A percentile compares a stretch with the other conserved stretches of the same genome.
Evolutionary conservation across 495 filamentous ascomycete species (phyloP).

Genomic region (Xylaria sp.): DNA sequence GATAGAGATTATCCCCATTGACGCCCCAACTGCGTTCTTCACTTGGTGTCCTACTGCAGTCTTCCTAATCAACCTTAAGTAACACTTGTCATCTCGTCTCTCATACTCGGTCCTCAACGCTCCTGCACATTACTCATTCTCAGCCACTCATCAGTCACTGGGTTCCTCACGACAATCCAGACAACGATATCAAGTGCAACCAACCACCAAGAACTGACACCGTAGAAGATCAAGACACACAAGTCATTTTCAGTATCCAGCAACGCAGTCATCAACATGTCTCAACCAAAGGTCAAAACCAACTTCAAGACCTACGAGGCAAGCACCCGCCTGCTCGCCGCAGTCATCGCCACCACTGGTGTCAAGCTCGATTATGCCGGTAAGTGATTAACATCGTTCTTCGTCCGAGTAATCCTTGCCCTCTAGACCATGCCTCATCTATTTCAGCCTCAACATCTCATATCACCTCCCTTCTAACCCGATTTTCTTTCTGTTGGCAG

Average conservation of each 20-base stretch:
- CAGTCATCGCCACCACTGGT: constrained; percentile 55
- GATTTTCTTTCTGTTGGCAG: constrained; percentile 16
- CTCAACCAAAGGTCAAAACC: constrained; percentile 31
- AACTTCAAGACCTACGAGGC: constrained; percentile 60
- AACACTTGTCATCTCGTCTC: background rate
- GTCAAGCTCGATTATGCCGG: constrained; percentile 57
- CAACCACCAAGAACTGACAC: background rate
- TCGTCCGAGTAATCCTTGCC: background rate
- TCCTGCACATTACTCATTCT: background rate
- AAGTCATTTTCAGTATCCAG: background rate
- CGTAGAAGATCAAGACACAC: background rate
- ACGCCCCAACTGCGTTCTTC: background rate
- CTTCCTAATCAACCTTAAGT: background rate
- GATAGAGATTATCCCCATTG: background rate
- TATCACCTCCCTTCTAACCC: constrained; percentile 24
- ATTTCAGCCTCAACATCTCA: background rate
- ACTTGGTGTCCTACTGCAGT: background rate
- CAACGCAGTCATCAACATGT: background rate
- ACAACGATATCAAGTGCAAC: background rate
- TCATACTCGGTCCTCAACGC: background rate
- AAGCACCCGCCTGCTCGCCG: constrained; percentile 56
- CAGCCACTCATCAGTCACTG: constrained; percentile 2
- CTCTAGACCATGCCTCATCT: background rate
- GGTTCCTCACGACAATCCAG: background rate
- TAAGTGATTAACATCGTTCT: constrained; percentile 41